phyloP scores from a whole-genome alignment of 306 rosid genomes.

The Canavalia ensiformis region DNA sequence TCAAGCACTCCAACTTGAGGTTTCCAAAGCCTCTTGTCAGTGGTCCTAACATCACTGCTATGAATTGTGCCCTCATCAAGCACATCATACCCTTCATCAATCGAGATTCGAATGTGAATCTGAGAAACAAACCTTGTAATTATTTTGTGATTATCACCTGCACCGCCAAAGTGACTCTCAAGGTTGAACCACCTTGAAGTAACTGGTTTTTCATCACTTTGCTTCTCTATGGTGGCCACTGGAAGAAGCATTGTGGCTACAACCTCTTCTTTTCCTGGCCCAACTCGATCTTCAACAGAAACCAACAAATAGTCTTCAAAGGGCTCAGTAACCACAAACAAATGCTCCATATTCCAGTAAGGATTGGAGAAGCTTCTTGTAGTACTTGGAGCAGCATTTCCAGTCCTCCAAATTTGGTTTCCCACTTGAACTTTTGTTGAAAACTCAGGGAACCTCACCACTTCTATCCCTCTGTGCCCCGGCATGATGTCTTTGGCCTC shows the following conservation, averaged over 20 bases:
- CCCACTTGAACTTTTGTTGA: constrained; percentile 6
- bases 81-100: constrained; percentile 18
- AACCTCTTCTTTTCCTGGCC: background rate
- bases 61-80: background rate
- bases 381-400: background rate
- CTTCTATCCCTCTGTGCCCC: background rate
- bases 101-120: constrained; percentile 18
- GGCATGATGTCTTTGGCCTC: constrained; percentile 35
- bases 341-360: constrained; percentile 14
- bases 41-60: constrained; percentile 9
- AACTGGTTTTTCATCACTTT: background rate
- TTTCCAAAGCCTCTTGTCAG: background rate
- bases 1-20: constrained; percentile 29
- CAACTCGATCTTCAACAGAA: background rate
- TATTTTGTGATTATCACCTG: background rate
- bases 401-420: background rate
- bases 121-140: constrained; percentile 3
- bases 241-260: background rate
- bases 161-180: background rate
- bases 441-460: constrained; percentile 32
- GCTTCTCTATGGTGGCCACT: background rate
- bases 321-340: background rate
- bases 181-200: constrained; percentile 6
- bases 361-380: constrained; percentile 38
- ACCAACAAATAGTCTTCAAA: constrained; percentile 5